A percentile compares a stretch with the other conserved stretches of the same genome.
Conservation (phyloP, 2,329 filamentous ascomycete genomes). For the Lachnellula hyalina region DNA sequence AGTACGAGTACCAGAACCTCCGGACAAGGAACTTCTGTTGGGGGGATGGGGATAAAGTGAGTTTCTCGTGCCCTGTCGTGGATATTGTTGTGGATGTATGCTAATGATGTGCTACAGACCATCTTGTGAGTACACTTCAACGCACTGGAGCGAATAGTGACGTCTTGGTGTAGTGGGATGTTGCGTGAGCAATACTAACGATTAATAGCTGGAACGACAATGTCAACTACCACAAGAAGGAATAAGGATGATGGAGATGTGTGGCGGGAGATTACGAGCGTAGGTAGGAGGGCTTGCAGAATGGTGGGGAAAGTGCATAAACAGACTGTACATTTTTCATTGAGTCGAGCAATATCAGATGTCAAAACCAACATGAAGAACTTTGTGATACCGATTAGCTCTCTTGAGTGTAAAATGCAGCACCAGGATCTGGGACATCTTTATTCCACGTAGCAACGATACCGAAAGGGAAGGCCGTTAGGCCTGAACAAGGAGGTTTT, state of each 20-base stretch:
- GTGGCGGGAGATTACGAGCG: not conserved
- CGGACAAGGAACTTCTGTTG: constrained; percentile 92
- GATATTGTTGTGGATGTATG: constrained; percentile 3
- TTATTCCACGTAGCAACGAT: too few species aligned
- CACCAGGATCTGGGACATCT: not conserved
- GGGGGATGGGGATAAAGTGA: constrained; percentile 92
- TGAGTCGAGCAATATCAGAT: constrained; percentile 18
- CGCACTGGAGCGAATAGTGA: not conserved
- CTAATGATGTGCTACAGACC: constrained; percentile 42
- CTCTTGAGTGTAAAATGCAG: not conserved
- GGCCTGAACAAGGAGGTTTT: too few species aligned
- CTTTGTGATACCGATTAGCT: too few species aligned
- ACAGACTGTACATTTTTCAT: constrained; percentile 23
- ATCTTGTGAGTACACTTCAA: constrained; percentile 51
- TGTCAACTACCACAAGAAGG: constrained; percentile 88
- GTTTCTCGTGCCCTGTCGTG: constrained; percentile 25
- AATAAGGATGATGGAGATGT: constrained; percentile 9
- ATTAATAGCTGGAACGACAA: constrained; percentile 78
- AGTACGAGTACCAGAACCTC: constrained; percentile 98
- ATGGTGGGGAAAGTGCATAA: constrained; percentile 2
- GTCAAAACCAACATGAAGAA: not conserved
- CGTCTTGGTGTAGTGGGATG: constrained; percentile 1
- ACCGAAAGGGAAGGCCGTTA: too few species aligned
- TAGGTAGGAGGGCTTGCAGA: not conserved
- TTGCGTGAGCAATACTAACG: not conserved